phyloP scores from a whole-genome alignment of 306 rosid genomes.

The Erythrophleum fordii region DNA sequence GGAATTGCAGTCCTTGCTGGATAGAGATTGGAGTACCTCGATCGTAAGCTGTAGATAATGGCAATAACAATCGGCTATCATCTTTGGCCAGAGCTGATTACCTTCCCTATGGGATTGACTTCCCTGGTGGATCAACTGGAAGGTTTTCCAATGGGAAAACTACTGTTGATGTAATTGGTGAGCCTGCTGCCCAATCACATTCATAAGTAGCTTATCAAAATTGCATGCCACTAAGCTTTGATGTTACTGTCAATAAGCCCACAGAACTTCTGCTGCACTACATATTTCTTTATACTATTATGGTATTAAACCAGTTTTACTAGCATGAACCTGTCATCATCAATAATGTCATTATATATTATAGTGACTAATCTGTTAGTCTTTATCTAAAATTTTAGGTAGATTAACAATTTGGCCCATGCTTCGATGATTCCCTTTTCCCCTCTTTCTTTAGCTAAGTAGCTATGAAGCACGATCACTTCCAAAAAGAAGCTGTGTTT shows the following conservation, averaged over 20 bases:
- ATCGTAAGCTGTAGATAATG: slow-evolving; percentile 78
- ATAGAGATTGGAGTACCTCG: too few relatives aligned
- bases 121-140: slow-evolving; percentile 61
- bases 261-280: not conserved
- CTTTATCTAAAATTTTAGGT: not conserved
- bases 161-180: slow-evolving; percentile 67
- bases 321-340: slow-evolving; percentile 10
- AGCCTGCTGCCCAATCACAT: not conserved
- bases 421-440: not conserved
- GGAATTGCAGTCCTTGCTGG: too few relatives aligned
- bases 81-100: slow-evolving; percentile 62
- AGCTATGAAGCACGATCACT: not conserved
- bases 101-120: slow-evolving; percentile 71
- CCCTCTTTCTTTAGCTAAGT: not conserved
- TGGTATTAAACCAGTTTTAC: slow-evolving; percentile 7
- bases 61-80: slow-evolving; percentile 57
- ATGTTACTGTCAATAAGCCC: not conserved
- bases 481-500: not conserved
- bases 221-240: slow-evolving; percentile 1
- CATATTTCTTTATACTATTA: not conserved
- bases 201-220: slow-evolving; percentile 2
- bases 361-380: not conserved
- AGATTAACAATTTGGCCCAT: not conserved
- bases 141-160: slow-evolving; percentile 66
- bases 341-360: slow-evolving; percentile 14